These are phyloP conservation scores for Podospora pseudocomata DNA, from an alignment of 495 filamentous ascomycete species.

Conservation along the genomic window DNA sequence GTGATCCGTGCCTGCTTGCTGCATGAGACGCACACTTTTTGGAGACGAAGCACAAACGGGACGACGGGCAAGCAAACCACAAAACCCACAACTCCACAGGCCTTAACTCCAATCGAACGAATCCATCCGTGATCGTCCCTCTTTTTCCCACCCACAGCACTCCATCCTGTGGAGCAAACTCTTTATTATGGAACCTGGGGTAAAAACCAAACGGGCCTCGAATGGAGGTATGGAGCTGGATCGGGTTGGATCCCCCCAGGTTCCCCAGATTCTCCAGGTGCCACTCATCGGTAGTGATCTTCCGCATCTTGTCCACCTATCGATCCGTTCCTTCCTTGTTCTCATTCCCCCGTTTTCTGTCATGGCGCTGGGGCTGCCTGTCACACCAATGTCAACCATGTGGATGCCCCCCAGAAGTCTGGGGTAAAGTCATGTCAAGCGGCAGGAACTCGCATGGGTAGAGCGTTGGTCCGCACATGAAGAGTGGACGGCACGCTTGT, in stretches of 20 bases:
- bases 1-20: not conserved
- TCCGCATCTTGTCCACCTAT: not conserved
- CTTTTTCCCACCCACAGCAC: not conserved
- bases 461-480: not conserved
- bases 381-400: not conserved
- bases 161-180: not conserved
- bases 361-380: not conserved
- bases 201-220: not conserved
- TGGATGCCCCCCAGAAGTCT: conserved; percentile 6
- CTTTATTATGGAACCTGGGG: conserved; percentile 8
- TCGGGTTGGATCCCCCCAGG: not conserved
- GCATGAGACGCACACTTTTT: not conserved
- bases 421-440: conserved; percentile 3
- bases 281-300: not conserved
- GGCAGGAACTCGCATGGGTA: not conserved
- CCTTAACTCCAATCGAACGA: not conserved
- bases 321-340: not conserved
- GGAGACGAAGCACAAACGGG: not conserved
- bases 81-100: not conserved
- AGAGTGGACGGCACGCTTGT: not conserved
- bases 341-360: not conserved
- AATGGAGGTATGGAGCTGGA: conserved; percentile 8
- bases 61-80: not conserved
- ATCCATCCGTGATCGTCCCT: not conserved
- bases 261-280: not conserved